Evolutionary conservation across 2,329 filamentous ascomycete species (phyloP), one percentile per base, ranked within the genome.

Genomic region (Hypoxylon rubiginosum): DNA sequence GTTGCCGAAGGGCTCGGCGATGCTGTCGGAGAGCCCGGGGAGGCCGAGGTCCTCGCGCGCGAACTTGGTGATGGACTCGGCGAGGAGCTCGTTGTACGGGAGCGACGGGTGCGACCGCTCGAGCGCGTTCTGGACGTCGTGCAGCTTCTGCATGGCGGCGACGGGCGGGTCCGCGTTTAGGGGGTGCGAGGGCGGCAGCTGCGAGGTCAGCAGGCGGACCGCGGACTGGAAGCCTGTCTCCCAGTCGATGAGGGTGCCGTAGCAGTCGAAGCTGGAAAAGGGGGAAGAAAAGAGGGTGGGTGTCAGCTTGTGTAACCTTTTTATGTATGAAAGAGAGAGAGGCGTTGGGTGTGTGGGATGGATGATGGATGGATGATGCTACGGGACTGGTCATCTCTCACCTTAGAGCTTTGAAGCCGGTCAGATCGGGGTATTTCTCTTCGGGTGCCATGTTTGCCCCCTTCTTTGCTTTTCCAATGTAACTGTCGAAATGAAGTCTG

Each of bases 181-280:
- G 0, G 77, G 74, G 69, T 84, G 78, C 5, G 74, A 66, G 2
- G 76, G 28, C 0, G 74, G 71, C 1, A 76, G 70, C 26, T 74
- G 69, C 7, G 82, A 75, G 34, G 87, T 78, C 11, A 87, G 73
- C 0, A 86, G 82, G 24, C 77, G 72, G 1, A 93, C 82, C 2
- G 85, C 82, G 2, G 78, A 69, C 55, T 85, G 78, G 61, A 93
- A 85, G 63, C 91, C 91, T n/a, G 81, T 76, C 76, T 93, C 90
- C 91, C 91, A 93, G 81, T 94, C 91, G 65, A 94, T 87, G 3
- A 94, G 84, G 0, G 92, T 95, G 77, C 92, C 91, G 77, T 92
- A 94, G 81, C 91, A 89, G 79, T 95, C 92, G 79, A 94, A 93
- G 73, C 88, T 89, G 53, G 28, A 39, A 49, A 58, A 10, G 10